These are phyloP conservation scores for Bipolaris oryzae DNA, from an alignment of 2,329 filamentous ascomycete species.

Conservation along the genomic window DNA sequence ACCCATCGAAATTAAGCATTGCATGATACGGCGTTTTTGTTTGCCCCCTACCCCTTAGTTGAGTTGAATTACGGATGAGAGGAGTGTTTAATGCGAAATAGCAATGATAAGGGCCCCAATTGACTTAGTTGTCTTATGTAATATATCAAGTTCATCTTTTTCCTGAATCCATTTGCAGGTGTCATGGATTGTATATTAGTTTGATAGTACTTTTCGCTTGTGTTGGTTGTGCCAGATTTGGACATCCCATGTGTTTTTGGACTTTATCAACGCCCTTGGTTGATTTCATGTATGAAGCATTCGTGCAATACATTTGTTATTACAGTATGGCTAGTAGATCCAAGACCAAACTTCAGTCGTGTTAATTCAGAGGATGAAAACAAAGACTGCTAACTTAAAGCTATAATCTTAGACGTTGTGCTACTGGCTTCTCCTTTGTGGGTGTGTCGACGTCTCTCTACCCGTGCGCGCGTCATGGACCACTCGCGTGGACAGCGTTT, in stretches of 20 bases:
- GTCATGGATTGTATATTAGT: neutral
- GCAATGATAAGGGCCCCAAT: slow-evolving; percentile 7
- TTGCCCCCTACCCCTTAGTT: neutral
- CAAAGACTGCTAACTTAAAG: neutral
- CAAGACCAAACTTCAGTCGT: neutral
- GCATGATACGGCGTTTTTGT: slow-evolving; percentile 23
- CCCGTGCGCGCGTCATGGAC: slow-evolving; percentile 25
- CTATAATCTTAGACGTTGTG: neutral
- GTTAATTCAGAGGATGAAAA: neutral
- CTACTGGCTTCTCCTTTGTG: neutral
- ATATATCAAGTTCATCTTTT: slow-evolving; percentile 9
- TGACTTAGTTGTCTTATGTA: slow-evolving; percentile 8
- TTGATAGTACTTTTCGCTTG: neutral
- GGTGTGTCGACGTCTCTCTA: slow-evolving; percentile 3
- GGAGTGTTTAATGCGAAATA: slow-evolving; percentile 1
- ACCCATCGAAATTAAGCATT: slow-evolving; percentile 16
- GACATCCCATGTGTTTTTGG: neutral
- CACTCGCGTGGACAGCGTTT: slow-evolving; percentile 2
- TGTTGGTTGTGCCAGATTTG: neutral
- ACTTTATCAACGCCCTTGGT: neutral
- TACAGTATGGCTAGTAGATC: neutral
- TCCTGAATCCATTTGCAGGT: neutral
- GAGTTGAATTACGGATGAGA: neutral
- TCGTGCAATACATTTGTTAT: neutral
- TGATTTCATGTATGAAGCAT: neutral